Percentiles rank a stretch among this genome's conserved stretches.
Evolutionary conservation across 2,329 filamentous ascomycete genomes (phyloP).

Genomic region (Grosmannia huntii): DNA sequence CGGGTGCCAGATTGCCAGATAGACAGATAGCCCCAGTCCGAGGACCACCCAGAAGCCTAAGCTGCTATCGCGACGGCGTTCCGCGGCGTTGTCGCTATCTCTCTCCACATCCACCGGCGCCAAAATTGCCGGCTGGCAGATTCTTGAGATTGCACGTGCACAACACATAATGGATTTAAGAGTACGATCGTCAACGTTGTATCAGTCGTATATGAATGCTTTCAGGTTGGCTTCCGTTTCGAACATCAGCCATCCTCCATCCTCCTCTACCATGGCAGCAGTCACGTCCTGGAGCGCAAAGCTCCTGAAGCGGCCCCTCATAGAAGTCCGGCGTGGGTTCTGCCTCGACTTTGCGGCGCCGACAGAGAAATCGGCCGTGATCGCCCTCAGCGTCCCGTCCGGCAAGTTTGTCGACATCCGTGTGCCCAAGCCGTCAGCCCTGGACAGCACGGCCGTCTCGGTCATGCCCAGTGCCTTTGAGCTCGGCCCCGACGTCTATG

Average conservation of each 20-base stretch:
- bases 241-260: neutral
- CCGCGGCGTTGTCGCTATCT: neutral
- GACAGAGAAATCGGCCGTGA: neutral
- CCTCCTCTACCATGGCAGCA: neutral
- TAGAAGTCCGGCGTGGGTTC: constrained; percentile 3
- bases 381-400: constrained; percentile 2
- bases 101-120: neutral
- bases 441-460: neutral
- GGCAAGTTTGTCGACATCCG: constrained; percentile 6
- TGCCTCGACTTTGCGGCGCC: neutral
- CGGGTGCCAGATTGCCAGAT: neutral
- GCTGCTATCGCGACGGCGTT: neutral
- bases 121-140: too few species aligned
- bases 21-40: neutral
- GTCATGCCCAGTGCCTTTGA: constrained; percentile 1
- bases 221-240: neutral
- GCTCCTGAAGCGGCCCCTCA: constrained; percentile 1
- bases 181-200: too few species aligned
- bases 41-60: neutral
- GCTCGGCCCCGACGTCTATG: neutral
- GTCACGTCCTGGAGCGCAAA: neutral
- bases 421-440: neutral
- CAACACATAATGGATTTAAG: too few species aligned
- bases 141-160: too few species aligned
- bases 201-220: neutral